Percentiles rank a stretch among this genome's conserved stretches.
phyloP scores from a whole-genome alignment of 2,329 filamentous ascomycete genomes.

The Diaporthe australafricana region DNA sequence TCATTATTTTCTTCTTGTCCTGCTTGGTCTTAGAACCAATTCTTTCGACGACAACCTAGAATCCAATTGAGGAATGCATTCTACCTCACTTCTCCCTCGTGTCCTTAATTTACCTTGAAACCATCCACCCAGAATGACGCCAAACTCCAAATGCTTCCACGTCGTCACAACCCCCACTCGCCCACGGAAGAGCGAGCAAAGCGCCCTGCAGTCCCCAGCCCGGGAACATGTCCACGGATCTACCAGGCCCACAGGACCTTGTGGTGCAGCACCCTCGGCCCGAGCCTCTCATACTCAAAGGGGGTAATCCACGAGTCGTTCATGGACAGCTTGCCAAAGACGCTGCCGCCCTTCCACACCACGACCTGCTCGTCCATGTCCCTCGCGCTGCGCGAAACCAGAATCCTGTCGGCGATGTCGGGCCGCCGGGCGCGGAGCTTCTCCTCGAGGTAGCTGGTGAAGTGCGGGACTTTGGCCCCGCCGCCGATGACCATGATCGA shows the following conservation, averaged over 20 bases:
- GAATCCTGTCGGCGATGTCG: constrained; percentile 69
- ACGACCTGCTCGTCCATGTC: constrained; percentile 99
- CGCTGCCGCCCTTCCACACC: constrained; percentile 96
- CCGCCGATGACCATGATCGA: constrained; percentile 93
- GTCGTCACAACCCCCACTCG: neutral
- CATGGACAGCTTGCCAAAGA: constrained; percentile 90
- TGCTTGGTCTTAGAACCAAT: neutral
- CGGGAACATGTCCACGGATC: neutral
- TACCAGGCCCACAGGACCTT: constrained; percentile 77
- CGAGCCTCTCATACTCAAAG: constrained; percentile 88
- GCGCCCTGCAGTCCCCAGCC: neutral
- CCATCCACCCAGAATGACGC: constrained; percentile 15
- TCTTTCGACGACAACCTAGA: neutral
- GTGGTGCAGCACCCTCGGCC: constrained; percentile 83
- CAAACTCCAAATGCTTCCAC: constrained; percentile 24
- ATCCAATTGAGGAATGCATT: neutral
- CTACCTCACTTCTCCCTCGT: neutral
- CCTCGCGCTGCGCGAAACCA: constrained; percentile 79
- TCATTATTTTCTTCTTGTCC: neutral
- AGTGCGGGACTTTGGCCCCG: constrained; percentile 82
- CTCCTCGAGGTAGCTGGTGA: constrained; percentile 87
- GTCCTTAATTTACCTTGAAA: neutral
- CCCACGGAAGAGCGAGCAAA: neutral
- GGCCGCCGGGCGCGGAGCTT: constrained; percentile 76
- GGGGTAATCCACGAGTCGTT: constrained; percentile 96